phyloP scores from a whole-genome alignment of 2,329 filamentous ascomycete species.

The Periconia sp. region DNA sequence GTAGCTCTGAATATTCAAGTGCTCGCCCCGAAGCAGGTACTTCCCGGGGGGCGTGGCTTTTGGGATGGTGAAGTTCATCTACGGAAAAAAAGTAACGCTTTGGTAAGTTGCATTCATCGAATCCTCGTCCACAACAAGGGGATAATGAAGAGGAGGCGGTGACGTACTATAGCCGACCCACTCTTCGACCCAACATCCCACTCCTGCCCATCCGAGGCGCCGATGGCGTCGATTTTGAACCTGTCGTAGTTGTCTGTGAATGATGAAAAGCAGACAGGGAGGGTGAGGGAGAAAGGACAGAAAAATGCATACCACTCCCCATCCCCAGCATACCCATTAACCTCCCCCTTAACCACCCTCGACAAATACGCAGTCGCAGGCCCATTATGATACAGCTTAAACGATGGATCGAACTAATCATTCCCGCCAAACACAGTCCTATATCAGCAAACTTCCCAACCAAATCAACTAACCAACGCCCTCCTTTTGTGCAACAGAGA shows the following conservation, averaged over 20 bases:
- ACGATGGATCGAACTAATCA: slow-evolving; percentile 4
- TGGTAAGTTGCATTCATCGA: too few relatives aligned
- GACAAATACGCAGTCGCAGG: slow-evolving; percentile 11
- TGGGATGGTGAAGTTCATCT: slow-evolving; percentile 18
- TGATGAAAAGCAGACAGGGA: neutral
- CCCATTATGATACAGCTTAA: slow-evolving; percentile 10
- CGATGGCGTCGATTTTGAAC: slow-evolving; percentile 4
- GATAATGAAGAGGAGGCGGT: neutral
- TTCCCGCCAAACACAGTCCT: neutral
- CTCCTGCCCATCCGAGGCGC: slow-evolving; percentile 4
- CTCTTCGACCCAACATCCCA: slow-evolving; percentile 1
- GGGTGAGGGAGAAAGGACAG: too few relatives aligned
- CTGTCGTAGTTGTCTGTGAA: neutral
- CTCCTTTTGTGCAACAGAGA: neutral
- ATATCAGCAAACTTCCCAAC: neutral
- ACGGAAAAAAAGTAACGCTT: too few relatives aligned
- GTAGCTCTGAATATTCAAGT: slow-evolving; percentile 4
- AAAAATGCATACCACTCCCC: slow-evolving; percentile 4
- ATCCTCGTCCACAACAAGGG: neutral
- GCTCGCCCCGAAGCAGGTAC: slow-evolving; percentile 13
- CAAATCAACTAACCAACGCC: neutral
- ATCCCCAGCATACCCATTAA: slow-evolving; percentile 7
- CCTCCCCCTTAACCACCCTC: slow-evolving; percentile 3
- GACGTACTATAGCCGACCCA: neutral
- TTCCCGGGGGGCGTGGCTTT: slow-evolving; percentile 11